phyloP scores from a whole-genome alignment of 2,329 filamentous ascomycete species.

The Xylariaceae sp. region DNA sequence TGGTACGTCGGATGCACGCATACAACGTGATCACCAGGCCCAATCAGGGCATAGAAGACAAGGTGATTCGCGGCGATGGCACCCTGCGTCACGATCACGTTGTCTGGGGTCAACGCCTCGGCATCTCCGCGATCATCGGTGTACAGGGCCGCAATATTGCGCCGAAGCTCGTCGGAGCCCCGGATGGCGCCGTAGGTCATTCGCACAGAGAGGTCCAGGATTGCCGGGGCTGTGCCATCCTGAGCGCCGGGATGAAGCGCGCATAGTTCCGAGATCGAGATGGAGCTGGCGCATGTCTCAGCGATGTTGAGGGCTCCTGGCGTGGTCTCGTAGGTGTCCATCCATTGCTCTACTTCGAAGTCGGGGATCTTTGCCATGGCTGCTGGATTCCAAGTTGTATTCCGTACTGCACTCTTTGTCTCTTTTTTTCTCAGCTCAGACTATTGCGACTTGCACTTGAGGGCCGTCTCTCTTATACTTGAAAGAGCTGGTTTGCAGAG shows the following conservation, averaged over 20 bases:
- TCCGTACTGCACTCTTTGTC: too few species aligned
- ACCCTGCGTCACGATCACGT: constrained; percentile 71
- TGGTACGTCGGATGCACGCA: constrained; percentile 86
- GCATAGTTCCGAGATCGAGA: constrained; percentile 65
- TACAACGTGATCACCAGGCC: constrained; percentile 73
- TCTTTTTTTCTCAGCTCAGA: background rate
- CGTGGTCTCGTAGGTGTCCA: constrained; percentile 55
- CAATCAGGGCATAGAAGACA: constrained; percentile 66
- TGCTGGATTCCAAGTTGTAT: too few species aligned
- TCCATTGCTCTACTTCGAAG: constrained; percentile 70
- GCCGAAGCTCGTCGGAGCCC: constrained; percentile 59
- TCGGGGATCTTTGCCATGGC: constrained; percentile 53
- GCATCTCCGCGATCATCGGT: constrained; percentile 41
- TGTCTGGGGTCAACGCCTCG: constrained; percentile 41
- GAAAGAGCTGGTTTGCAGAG: too few species aligned
- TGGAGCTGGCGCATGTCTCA: constrained; percentile 71
- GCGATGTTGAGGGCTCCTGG: constrained; percentile 63
- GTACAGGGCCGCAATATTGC: constrained; percentile 61
- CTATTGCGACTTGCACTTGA: too few species aligned
- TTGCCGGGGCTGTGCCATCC: constrained; percentile 30
- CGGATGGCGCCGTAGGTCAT: constrained; percentile 71
- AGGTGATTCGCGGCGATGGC: constrained; percentile 83
- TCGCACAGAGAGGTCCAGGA: constrained; percentile 47
- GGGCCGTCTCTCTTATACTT: too few species aligned
- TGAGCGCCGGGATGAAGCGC: constrained; percentile 51